Conservation (phyloP, 495 filamentous ascomycete genomes). For the Daldinia loculata region DNA sequence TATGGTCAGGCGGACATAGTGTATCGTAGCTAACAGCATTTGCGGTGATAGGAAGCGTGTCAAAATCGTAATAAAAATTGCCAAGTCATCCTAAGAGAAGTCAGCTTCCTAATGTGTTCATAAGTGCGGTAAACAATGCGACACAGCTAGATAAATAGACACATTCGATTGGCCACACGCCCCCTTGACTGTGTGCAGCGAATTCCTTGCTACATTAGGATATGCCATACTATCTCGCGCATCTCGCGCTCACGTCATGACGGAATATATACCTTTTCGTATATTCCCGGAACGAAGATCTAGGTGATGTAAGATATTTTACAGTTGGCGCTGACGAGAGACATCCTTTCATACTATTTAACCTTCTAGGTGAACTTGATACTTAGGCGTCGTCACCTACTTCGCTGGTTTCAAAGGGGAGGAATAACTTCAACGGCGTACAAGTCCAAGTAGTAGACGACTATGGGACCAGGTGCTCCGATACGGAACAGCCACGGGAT, state of each 20-base stretch:
- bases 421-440: background rate
- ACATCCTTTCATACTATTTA: background rate
- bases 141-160: conserved; percentile 22
- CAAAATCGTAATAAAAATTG: conserved; percentile 23
- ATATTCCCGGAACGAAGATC: background rate
- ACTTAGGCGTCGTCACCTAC: background rate
- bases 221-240: conserved; percentile 13
- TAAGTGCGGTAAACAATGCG: conserved; percentile 29
- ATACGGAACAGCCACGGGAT: conserved; percentile 33
- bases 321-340: conserved; percentile 16
- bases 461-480: conserved; percentile 28
- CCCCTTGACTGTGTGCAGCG: conserved; percentile 21
- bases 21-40: conserved; percentile 9
- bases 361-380: background rate
- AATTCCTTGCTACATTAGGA: conserved; percentile 36
- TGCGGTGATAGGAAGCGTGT: conserved; percentile 20
- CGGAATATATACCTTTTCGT: conserved; percentile 14
- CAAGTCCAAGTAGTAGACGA: background rate
- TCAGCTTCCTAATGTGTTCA: conserved; percentile 39
- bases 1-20: conserved; percentile 18
- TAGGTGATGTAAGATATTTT: conserved; percentile 4
- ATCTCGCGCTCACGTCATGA: conserved; percentile 14
- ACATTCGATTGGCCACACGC: conserved; percentile 27
- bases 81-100: conserved; percentile 35
- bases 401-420: background rate